These are phyloP conservation scores for Cryptococcus neoformans DNA, from an alignment of 1,284 basidiomycete genomes.

Conservation along the genomic window DNA sequence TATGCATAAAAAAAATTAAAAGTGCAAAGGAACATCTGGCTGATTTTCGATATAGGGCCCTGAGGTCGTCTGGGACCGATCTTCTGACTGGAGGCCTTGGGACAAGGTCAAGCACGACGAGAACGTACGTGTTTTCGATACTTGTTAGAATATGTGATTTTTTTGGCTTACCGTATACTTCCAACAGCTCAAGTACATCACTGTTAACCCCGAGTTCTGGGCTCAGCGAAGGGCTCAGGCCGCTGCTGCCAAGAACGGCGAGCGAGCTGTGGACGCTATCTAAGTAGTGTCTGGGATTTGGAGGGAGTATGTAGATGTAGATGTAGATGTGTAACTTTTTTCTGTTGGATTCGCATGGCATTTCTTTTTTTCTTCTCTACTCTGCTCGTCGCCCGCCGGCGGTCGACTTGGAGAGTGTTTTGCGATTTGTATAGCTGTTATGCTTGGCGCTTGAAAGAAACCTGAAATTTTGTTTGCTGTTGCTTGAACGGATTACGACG, in stretches of 20 bases:
- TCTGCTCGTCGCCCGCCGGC: neutral
- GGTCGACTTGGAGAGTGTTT: neutral
- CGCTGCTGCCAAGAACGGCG: conserved; percentile 10
- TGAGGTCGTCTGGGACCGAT: conserved; percentile 47
- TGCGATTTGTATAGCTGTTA: too few relatives aligned
- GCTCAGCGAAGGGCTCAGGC: conserved; percentile 31
- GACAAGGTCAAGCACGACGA: conserved; percentile 47
- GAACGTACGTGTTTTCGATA: conserved; percentile 29
- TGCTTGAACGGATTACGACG: too few relatives aligned
- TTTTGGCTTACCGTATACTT: too few relatives aligned
- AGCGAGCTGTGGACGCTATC: conserved; percentile 23
- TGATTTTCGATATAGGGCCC: conserved; percentile 15
- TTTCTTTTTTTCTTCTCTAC: neutral
- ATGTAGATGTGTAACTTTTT: neutral
- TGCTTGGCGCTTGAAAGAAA: too few relatives aligned
- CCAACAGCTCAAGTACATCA: conserved; percentile 37
- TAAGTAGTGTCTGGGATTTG: conserved; percentile 2
- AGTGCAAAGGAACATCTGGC: too few relatives aligned
- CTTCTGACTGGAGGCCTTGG: conserved; percentile 46
- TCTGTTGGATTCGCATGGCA: neutral
- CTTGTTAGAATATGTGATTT: neutral
- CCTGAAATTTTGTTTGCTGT: too few relatives aligned
- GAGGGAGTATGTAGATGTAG: neutral
- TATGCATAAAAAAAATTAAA: too few relatives aligned
- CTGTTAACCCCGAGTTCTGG: conserved; percentile 41